Evolutionary conservation across 768 basidiomycete species (phyloP).

Genomic region (Phaffia tasmanica): DNA sequence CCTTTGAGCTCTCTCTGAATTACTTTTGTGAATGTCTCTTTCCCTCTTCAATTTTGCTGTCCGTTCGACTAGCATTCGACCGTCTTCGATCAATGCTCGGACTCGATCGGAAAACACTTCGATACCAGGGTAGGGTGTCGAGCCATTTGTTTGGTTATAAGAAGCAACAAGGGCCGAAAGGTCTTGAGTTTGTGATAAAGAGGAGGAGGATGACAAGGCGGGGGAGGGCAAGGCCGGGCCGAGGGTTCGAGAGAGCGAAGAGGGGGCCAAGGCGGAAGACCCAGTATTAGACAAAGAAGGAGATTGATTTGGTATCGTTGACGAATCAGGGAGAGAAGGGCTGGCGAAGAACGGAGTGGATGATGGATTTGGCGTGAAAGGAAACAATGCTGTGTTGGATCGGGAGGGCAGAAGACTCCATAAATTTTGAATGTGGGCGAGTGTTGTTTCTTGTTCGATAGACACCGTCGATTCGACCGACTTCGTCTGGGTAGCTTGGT

Average conservation of each 20-base stretch:
- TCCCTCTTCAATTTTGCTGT: slow-evolving; percentile 75
- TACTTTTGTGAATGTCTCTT: slow-evolving; percentile 80
- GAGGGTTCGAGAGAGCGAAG: slow-evolving; percentile 49
- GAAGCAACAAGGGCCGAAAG: slow-evolving; percentile 3
- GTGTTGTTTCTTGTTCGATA: neutral
- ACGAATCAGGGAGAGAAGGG: slow-evolving; percentile 61
- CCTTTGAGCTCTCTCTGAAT: slow-evolving; percentile 82
- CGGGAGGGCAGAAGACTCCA: neutral
- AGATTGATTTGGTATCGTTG: slow-evolving; percentile 51
- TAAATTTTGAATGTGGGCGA: slow-evolving; percentile 12
- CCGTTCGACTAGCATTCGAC: slow-evolving; percentile 70
- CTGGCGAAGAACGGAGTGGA: slow-evolving; percentile 43
- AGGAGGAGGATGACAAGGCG: slow-evolving; percentile 51
- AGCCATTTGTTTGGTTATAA: slow-evolving; percentile 5
- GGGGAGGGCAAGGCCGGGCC: slow-evolving; percentile 63
- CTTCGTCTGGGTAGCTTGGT: neutral
- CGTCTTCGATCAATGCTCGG: slow-evolving; percentile 69
- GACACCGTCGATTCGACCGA: neutral
- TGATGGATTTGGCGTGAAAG: neutral
- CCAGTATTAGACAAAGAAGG: neutral
- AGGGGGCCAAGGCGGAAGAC: slow-evolving; percentile 39
- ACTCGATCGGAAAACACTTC: slow-evolving; percentile 44
- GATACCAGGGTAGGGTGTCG: slow-evolving; percentile 28
- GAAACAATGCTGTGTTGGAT: neutral
- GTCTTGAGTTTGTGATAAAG: slow-evolving; percentile 6